Base-by-base conservation (phyloP, 208 protist genomes). In the Trypanosoma avium region DNA sequence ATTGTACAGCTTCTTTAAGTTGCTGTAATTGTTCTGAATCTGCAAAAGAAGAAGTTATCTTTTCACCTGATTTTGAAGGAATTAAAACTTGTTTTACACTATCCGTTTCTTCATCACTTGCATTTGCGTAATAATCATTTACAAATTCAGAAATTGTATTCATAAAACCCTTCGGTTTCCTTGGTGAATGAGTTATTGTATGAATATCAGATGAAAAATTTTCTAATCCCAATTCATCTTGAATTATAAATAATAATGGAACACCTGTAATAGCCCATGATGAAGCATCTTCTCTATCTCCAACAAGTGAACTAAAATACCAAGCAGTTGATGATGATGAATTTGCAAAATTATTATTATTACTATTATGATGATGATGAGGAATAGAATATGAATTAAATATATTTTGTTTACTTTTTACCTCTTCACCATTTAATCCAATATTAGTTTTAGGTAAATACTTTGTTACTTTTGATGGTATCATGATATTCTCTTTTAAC, bases 241-340 rank as follows among this genome's bases (percentile, higher is more conserved):
- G 59, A 42, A 73, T 57, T 0, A 56, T 5, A 56, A 57, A 73
- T 17, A 73, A 29, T 13, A 73, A 38, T 33, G 67, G 67, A n/a
- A 67, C 60, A 36, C 33, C 22, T 17, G 32, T 35, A 32, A 7
- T 56, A 30, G 49, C 22, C 58, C 48, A 73, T 27, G 36, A 7
- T n/a, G 12, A 13, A 1, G 21, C 46, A 48, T 52, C 38, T 19
- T 29, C 38, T 38, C 47, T 17, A 0, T 26, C 30, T 35, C 29
- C 27, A 8, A 38, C 27, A 9, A 63, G 24, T 2, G 46, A 12
- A 21, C 27, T 30, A 53, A 58, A 59, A 29, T 57, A 35, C 55
- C 56, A 62, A 32, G 48, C 24, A 6, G 40, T 1, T 1, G 21
- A 17, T 21, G 47, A 21, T 26, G 26, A 21, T 3, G 43, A 42